Percentiles rank a stretch among this genome's conserved stretches.
Evolutionary conservation across 106 monocot species (phyloP).

Genomic region (Acanthochlamys bracteata): DNA sequence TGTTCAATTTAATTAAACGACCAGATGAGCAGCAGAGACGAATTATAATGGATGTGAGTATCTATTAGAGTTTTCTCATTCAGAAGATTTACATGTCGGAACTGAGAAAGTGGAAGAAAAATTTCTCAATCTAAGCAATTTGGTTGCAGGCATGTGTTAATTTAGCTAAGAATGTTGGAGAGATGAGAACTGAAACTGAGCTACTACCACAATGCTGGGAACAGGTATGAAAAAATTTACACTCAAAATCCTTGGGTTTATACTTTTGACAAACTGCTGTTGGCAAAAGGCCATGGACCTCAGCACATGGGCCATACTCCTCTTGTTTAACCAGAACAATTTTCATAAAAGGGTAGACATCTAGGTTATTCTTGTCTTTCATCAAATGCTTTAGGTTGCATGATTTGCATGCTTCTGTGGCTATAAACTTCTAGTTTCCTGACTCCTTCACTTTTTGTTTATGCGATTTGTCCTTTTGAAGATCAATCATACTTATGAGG

Average conservation of each 20-base stretch:
- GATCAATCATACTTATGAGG: constrained; percentile 96
- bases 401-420: no score
- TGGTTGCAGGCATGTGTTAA: constrained; percentile 80
- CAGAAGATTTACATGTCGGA: no score
- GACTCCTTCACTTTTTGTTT: neutral
- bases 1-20: constrained; percentile 95
- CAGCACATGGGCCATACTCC: no score
- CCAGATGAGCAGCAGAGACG: constrained; percentile 93
- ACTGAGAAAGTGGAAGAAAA: neutral
- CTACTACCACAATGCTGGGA: constrained; percentile 99
- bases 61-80: neutral
- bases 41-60: constrained; percentile 95
- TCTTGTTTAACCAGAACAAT: no score
- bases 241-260: neutral
- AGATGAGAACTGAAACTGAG: constrained; percentile 99
- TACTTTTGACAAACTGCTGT: no score
- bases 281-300: no score
- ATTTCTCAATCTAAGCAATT: neutral
- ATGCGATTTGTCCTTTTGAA: constrained; percentile 11
- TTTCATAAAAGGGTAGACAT: no score
- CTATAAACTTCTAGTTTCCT: no score
- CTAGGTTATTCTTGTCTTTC: no score
- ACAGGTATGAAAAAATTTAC: constrained; percentile 46
- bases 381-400: no score
- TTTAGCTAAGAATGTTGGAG: constrained; percentile 87